Evolutionary conservation across 768 basidiomycete species (phyloP), one percentile per base, ranked within the genome.

Genomic region (Tricholoma furcatifolium): DNA sequence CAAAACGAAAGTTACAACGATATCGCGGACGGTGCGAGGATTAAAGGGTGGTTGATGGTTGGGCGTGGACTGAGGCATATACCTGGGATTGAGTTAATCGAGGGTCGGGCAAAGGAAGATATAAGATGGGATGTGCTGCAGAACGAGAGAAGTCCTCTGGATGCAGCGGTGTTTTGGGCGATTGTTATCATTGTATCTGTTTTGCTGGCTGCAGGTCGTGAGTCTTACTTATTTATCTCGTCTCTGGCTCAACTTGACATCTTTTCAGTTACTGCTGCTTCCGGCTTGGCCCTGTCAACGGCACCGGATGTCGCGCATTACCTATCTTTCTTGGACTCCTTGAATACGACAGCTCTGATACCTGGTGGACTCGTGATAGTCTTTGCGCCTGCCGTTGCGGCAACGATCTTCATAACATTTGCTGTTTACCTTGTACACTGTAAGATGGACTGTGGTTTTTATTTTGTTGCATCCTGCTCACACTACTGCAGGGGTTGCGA

Each of bases 51-150:
- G 88, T 63, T 93, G 48, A 68, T 93, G 63, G 77, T 89, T 36
- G 91, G 91, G 8, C 75, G 81, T 23, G 88, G 87, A 1, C 65
- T 91, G 53, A 68, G 82, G 50, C 78, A 76, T 58, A 65, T 92
- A 23, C 82, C 82, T 27, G 82, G 83, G 2, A 67, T 87, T 5
- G 72, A 87, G 63, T 69, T 87, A 32, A 90, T 93, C 20, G 85
- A 89, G 62, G 91, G 91, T 2, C 71, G 87, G 53, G 85, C 88
- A 12, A 91, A 88, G 66, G 89, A 92, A 61, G 90, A 92, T 65
- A 82, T 93, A 32, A 70, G 86, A 49, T 93, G 90, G 89, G 82
- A 85, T 53, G 82, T 88, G 21, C 69, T 92, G 44, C 87, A 88
- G 66, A 75, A 79, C 55, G 78, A 82, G 64, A 71, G 79, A 35